phyloP scores from a whole-genome alignment of 2,329 filamentous ascomycete genomes.

The Arthrinium phaeospermum region DNA sequence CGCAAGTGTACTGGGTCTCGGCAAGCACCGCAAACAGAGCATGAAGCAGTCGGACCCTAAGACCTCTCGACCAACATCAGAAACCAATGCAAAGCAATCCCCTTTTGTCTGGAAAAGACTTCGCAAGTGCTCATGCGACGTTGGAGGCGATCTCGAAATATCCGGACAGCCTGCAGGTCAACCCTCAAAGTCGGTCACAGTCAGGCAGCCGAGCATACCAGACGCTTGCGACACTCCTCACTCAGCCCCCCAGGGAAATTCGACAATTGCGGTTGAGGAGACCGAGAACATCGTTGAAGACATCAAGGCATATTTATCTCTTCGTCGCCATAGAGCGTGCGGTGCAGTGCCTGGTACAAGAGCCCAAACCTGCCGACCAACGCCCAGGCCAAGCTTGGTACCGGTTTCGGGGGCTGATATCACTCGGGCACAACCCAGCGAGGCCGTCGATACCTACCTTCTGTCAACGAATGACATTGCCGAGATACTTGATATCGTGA shows the following conservation, averaged over 20 bases:
- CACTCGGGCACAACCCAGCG: conserved; percentile 24
- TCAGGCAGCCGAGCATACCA: conserved; percentile 26
- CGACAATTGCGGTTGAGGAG: background rate
- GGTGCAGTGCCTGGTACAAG: background rate
- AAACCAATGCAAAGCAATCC: background rate
- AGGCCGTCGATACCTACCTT: conserved; percentile 28
- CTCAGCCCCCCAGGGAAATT: background rate
- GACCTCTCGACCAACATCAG: no score
- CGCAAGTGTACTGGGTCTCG: background rate
- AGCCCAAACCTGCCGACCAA: background rate
- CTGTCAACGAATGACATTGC: conserved; percentile 35
- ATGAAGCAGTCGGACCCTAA: background rate
- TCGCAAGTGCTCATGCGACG: background rate
- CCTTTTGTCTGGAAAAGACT: background rate
- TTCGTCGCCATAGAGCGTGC: conserved; percentile 28
- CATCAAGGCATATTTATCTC: conserved; percentile 35
- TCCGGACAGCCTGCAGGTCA: conserved; percentile 19
- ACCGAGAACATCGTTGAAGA: conserved; percentile 30
- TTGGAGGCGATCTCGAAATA: background rate
- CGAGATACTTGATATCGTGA: conserved; percentile 39
- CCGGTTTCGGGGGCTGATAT: background rate
- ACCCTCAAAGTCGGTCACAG: conserved; percentile 24
- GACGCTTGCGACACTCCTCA: conserved; percentile 18
- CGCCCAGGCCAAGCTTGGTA: background rate
- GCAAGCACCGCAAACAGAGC: background rate